phyloP scores from a whole-genome alignment of 768 basidiomycete genomes.

The Exsudoporus frostii region DNA sequence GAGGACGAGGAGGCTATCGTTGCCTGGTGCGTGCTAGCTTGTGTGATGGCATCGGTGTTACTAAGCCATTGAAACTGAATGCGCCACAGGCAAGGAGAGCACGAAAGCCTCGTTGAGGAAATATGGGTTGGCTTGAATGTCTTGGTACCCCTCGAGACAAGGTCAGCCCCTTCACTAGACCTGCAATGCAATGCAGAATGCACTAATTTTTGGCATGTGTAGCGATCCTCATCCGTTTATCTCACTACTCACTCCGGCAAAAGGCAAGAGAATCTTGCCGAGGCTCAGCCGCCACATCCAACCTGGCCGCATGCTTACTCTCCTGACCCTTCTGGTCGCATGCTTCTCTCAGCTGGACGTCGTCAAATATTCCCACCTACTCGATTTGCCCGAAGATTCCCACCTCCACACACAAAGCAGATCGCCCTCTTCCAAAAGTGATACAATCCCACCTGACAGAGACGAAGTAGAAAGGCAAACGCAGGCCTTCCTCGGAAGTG shows the following conservation, averaged over 20 bases:
- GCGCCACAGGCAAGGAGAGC: slow-evolving; percentile 52
- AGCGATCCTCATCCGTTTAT: slow-evolving; percentile 97
- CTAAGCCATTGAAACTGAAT: neutral
- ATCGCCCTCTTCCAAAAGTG: slow-evolving; percentile 16
- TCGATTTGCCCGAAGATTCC: slow-evolving; percentile 65
- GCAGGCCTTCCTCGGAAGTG: slow-evolving; percentile 80
- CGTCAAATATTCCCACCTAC: slow-evolving; percentile 68
- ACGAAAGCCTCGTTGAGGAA: slow-evolving; percentile 56
- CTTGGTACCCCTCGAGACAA: slow-evolving; percentile 91
- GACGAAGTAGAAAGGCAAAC: slow-evolving; percentile 84
- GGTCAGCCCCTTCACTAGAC: slow-evolving; percentile 43
- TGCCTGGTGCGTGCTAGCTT: slow-evolving; percentile 42
- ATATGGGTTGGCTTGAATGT: slow-evolving; percentile 83
- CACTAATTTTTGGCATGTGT: slow-evolving; percentile 1
- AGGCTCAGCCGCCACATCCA: slow-evolving; percentile 83
- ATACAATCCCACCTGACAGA: slow-evolving; percentile 38
- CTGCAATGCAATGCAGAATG: neutral
- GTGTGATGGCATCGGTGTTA: neutral
- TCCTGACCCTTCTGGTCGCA: slow-evolving; percentile 88
- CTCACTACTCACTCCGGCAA: slow-evolving; percentile 79
- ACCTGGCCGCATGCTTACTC: slow-evolving; percentile 74
- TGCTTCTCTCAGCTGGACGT: slow-evolving; percentile 95
- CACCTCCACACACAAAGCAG: slow-evolving; percentile 22
- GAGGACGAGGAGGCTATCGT: slow-evolving; percentile 42
- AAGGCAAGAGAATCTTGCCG: slow-evolving; percentile 91